Evolutionary conservation across 148 eudicot genomes (phyloP).

Genomic region (Rhododendron ferrugineum): DNA sequence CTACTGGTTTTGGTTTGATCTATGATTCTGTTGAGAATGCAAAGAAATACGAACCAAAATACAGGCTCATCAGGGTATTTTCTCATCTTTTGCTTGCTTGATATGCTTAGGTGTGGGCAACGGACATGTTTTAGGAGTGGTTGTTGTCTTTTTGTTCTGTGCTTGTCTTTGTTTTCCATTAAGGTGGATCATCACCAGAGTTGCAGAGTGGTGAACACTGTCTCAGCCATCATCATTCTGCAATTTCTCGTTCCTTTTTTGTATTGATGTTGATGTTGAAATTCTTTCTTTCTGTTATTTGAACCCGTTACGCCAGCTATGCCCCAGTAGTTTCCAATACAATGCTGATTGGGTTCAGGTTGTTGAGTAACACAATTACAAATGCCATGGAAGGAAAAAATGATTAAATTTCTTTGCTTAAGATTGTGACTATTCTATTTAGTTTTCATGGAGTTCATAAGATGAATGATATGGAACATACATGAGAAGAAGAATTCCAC

Average conservation of each 20-base stretch:
- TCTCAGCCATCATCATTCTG: background rate
- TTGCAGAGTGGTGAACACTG: background rate
- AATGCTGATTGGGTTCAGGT: background rate
- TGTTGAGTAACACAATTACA: background rate
- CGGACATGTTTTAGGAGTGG: background rate
- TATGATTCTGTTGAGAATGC: constrained; percentile 78
- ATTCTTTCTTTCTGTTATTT: background rate
- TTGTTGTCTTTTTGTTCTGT: background rate
- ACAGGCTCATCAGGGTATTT: constrained; percentile 85
- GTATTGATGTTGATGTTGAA: background rate
- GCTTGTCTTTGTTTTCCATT: background rate
- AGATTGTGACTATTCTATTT: background rate
- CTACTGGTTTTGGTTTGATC: constrained; percentile 81
- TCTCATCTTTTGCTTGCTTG: background rate
- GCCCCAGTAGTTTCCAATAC: background rate
- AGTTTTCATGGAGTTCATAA: background rate
- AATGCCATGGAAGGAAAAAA: background rate
- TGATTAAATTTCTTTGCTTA: background rate
- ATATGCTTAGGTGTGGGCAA: background rate
- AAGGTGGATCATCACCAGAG: background rate
- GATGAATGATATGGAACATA: background rate
- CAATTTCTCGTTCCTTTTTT: background rate
- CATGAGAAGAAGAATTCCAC: background rate
- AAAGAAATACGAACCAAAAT: constrained; percentile 82
- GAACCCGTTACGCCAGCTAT: background rate